These are phyloP conservation scores for Naganishia antarctica DNA, from an alignment of 768 basidiomycete genomes.

Conservation along the genomic window DNA sequence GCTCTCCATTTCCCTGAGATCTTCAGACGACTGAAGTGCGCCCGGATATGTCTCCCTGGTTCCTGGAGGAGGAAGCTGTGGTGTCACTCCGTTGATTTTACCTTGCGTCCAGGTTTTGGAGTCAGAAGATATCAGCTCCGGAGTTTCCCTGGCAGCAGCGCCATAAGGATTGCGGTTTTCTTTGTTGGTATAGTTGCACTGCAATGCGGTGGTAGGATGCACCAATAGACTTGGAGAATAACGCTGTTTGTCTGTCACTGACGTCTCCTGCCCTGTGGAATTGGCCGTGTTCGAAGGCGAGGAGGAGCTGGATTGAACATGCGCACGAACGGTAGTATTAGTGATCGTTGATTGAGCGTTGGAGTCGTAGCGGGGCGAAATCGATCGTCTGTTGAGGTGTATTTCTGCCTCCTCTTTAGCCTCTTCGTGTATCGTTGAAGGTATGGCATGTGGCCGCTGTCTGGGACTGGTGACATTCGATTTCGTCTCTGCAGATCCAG, in stretches of 20 bases:
- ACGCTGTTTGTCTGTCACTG: background rate
- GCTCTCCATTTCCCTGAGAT: background rate
- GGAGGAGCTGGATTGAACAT: background rate
- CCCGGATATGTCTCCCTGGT: background rate
- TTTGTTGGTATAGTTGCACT: background rate
- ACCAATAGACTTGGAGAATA: background rate
- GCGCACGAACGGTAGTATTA: constrained; percentile 7
- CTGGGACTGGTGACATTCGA: background rate
- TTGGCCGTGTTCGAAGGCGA: constrained; percentile 1
- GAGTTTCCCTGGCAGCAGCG: too few relatives aligned
- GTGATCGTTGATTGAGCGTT: constrained; percentile 8
- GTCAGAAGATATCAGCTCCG: background rate
- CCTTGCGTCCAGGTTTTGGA: constrained; percentile 17
- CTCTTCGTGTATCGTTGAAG: constrained; percentile 15
- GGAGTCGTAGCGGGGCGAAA: background rate
- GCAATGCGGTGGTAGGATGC: background rate
- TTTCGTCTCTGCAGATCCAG: background rate
- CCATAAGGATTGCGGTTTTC: constrained; percentile 10
- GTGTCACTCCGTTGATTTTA: background rate
- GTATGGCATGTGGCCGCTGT: constrained; percentile 4
- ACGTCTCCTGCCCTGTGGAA: background rate
- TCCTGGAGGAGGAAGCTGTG: background rate
- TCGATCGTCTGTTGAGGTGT: background rate
- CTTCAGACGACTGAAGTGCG: background rate
- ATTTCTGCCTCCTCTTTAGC: background rate